A percentile compares a stretch with the other conserved stretches of the same genome.
Evolutionary conservation across 75 land plant genomes (phyloP).

Genomic region (Larix kaempferi): DNA sequence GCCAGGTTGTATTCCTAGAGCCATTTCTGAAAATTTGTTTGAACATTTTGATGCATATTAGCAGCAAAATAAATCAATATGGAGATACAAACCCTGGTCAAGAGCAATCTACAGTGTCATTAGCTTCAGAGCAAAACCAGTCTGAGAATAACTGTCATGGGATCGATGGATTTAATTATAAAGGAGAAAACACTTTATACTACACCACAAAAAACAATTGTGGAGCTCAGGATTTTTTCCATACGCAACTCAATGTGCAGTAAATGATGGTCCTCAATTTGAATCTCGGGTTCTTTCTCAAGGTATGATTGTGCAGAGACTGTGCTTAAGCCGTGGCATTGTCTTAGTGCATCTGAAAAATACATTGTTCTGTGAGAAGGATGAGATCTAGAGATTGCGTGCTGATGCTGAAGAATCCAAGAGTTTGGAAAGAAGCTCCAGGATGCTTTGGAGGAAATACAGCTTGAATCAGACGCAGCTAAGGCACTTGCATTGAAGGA

Average conservation of each 20-base stretch:
- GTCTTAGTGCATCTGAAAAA: too few species aligned
- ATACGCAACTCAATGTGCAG: background rate
- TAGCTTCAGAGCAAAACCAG: constrained; percentile 8
- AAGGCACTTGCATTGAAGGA: constrained; percentile 43
- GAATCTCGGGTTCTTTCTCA: background rate
- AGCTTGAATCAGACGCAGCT: constrained; percentile 53
- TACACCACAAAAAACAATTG: background rate
- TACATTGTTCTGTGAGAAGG: too few species aligned
- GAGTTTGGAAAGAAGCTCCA: constrained; percentile 74
- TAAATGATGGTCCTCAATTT: background rate
- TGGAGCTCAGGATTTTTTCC: background rate
- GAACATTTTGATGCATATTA: background rate
- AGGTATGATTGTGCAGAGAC: background rate
- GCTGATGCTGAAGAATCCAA: constrained; percentile 83
- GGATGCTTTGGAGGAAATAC: constrained; percentile 47
- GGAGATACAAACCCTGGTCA: background rate
- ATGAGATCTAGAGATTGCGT: too few species aligned
- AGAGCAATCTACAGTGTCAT: background rate
- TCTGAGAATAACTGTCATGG: background rate
- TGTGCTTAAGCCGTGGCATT: too few species aligned
- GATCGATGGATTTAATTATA: background rate
- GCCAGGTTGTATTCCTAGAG: background rate
- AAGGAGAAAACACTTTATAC: background rate
- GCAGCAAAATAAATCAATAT: background rate
- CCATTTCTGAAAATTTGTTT: background rate